Conservation (phyloP, 306 rosid species). For the Cyclanthera cordifolia region DNA sequence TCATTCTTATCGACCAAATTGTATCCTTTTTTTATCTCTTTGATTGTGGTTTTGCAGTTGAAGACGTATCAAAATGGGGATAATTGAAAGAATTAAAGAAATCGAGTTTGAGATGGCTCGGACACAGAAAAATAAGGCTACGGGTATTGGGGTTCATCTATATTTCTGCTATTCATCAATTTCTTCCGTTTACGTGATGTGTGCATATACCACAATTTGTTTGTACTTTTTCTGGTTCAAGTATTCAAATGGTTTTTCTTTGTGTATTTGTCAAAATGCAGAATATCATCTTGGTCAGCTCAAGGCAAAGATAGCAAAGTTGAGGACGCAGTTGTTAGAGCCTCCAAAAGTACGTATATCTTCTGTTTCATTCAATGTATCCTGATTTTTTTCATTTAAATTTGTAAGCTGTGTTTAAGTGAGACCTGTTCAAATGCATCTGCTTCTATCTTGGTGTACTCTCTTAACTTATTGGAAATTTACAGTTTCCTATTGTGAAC, state of each 20-base stretch:
- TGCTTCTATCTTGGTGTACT: not conserved
- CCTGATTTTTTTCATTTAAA: not conserved
- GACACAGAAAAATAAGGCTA: conserved; percentile 97
- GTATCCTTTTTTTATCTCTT: not conserved
- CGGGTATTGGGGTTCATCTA: conserved; percentile 31
- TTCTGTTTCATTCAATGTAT: not conserved
- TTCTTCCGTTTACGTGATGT: not conserved
- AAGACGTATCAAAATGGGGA: conserved; percentile 54
- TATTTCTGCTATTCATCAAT: not conserved
- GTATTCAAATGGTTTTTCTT: not conserved
- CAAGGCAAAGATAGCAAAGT: conserved; percentile 93
- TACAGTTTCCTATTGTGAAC: not conserved
- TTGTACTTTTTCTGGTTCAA: not conserved
- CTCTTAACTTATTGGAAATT: not conserved
- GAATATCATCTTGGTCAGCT: conserved; percentile 99
- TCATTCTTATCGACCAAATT: not conserved
- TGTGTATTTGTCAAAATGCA: conserved; percentile 19
- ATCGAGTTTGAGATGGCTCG: conserved; percentile 99
- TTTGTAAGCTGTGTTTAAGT: not conserved
- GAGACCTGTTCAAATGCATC: not conserved
- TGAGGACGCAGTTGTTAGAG: conserved; percentile 91
- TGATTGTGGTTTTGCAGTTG: conserved; percentile 22
- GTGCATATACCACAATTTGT: not conserved
- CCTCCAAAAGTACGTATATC: conserved; percentile 68
- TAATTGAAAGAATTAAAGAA: conserved; percentile 87